Percentiles rank a stretch among this genome's conserved stretches.
These are phyloP conservation scores for Cornus kousa DNA, from an alignment of 148 eudicot species.

Conservation along the genomic window DNA sequence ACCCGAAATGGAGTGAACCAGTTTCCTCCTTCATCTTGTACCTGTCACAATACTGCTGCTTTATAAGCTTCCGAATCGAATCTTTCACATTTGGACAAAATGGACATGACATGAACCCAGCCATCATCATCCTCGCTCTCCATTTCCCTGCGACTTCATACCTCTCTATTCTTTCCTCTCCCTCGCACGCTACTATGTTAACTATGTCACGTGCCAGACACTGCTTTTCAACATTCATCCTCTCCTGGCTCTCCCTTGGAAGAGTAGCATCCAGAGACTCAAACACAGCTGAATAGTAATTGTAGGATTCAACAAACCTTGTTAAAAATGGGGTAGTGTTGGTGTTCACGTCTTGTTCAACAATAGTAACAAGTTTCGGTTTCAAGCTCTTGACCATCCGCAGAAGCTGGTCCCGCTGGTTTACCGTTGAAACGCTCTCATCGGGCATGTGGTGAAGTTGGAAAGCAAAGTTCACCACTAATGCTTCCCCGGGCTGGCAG, in stretches of 20 bases:
- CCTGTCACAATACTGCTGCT: constrained; percentile 50
- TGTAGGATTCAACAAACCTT: constrained; percentile 74
- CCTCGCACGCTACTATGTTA: constrained; percentile 89
- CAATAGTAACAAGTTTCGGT: constrained; percentile 81
- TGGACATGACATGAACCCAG: constrained; percentile 61
- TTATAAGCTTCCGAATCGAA: constrained; percentile 47
- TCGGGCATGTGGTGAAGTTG: constrained; percentile 98
- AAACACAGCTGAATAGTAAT: constrained; percentile 74
- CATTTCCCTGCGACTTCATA: constrained; percentile 96
- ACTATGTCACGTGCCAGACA: constrained; percentile 89
- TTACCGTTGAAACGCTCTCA: constrained; percentile 90
- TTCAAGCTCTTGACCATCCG: constrained; percentile 79
- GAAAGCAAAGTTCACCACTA: constrained; percentile 83
- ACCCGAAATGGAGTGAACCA: constrained; percentile 65
- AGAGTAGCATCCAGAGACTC: constrained; percentile 84
- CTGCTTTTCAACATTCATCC: constrained; percentile 86
- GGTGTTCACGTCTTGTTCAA: constrained; percentile 93
- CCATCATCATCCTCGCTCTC: constrained; percentile 98
- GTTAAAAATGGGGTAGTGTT: constrained; percentile 82
- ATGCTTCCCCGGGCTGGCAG: constrained; percentile 55
- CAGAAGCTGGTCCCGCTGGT: constrained; percentile 77
- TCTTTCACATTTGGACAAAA: constrained; percentile 39
- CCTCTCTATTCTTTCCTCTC: constrained; percentile 87
- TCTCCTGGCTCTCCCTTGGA: constrained; percentile 72
- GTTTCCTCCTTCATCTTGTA: constrained; percentile 60